Base-by-base conservation (phyloP, 495 filamentous ascomycete genomes). In the Parathielavia hyrcaniae region DNA sequence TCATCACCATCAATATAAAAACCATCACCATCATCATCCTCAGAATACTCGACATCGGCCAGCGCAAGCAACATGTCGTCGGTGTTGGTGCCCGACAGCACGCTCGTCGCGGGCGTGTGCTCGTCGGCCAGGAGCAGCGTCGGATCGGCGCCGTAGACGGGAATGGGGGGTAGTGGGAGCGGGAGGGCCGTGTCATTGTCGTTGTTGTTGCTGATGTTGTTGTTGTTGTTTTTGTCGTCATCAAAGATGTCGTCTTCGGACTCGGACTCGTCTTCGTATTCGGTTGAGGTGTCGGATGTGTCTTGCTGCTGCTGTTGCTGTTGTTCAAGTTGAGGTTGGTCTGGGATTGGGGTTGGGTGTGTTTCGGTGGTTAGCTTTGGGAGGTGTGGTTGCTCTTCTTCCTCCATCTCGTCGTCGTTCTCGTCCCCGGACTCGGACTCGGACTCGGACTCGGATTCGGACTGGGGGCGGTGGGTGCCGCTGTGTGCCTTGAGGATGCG, bases 41-140 rank as follows among this genome's bases (percentile, higher is more conserved):
- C 45, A 14, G 45, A 41, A n/a, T 57, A 57, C 22, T 38, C 54
- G 35, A 43, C 0, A 35, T 57, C 54, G 7, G 54, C 35, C 54
- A 41, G 54, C 52, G 52, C 54, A 9, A 49, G 35, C 14, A 57
- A 23, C 54, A 57, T 57, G 7, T 49, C 54, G 20, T 49, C 54
- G 6, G 36, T 57, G 22, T 20, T 40, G n/a, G n/a, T n/a, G 34
- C 32, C 54, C 10, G 45, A 41, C 22, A 54, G n/a, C 14, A 17
- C 17, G 26, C 26, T 30, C 9, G 45, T 50, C 23, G 36, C 35
- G 4, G 54, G 54, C n/a, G 54, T 49, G 35, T 32, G 32, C 30
- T 19, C 16, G 16, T 19, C 16, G 16, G 26, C 26, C 17, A 43
- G 39, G 23, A 34, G 22, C 39, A 44, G 22, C 5, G 26, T 17